Conservation (phyloP, 345 rosid species). For the Linum usitatissimum region DNA sequence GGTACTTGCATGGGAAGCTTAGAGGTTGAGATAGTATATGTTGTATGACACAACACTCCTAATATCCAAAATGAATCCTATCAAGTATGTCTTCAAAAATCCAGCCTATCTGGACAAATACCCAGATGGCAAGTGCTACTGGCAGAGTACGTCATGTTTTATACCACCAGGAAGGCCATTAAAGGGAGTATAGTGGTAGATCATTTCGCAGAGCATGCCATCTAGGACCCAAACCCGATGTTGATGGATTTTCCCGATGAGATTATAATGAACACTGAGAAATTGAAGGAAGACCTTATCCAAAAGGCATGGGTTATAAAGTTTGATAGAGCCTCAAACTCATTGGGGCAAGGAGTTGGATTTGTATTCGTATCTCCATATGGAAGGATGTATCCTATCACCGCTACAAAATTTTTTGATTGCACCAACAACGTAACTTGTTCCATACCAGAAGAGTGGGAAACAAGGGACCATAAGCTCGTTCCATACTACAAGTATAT, state of each 20-base stretch:
- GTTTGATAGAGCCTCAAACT: too few relatives aligned
- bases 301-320: too few relatives aligned
- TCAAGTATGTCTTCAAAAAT: too few relatives aligned
- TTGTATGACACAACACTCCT: too few relatives aligned
- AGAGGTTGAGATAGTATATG: too few relatives aligned
- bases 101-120: not conserved
- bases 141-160: not conserved
- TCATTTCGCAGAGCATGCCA: not conserved
- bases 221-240: not conserved
- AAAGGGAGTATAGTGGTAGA: not conserved
- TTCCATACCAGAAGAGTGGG: not conserved
- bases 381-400: not conserved
- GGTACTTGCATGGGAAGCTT: too few relatives aligned
- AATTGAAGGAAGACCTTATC: too few relatives aligned
- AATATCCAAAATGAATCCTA: too few relatives aligned
- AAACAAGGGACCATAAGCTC: not conserved
- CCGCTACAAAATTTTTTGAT: not conserved
- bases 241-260: not conserved
- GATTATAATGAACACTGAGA: not conserved
- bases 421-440: not conserved
- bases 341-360: too few relatives aligned
- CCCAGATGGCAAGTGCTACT: not conserved
- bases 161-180: not conserved
- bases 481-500: too few relatives aligned
- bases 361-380: too few relatives aligned